Evolutionary conservation across 257 asterid genomes (phyloP).

Genomic region (Asclepias syriaca): DNA sequence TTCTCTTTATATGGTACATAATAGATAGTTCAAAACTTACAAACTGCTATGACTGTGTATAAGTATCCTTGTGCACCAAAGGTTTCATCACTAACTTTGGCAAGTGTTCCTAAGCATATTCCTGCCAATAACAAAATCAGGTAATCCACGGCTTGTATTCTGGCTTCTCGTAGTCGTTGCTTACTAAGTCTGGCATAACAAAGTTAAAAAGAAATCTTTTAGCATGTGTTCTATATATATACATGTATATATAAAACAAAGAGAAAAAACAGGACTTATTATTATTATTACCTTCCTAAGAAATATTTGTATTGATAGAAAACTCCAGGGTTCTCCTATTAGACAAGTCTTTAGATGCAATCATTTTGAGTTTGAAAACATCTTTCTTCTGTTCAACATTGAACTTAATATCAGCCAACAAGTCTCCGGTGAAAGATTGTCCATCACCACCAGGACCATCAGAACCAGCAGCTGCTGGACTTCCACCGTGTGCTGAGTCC

Average conservation of each 20-base stretch:
- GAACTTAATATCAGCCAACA: conserved; percentile 73
- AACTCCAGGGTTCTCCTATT: conserved; percentile 51
- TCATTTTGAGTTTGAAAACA: conserved; percentile 46
- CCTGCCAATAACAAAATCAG: conserved; percentile 85
- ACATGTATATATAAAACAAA: neutral
- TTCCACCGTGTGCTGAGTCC: conserved; percentile 49
- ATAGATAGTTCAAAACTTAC: conserved; percentile 41
- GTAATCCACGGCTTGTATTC: conserved; percentile 75
- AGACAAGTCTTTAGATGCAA: conserved; percentile 57
- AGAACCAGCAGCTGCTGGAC: conserved; percentile 28
- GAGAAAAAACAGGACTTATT: neutral
- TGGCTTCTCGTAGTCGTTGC: conserved; percentile 86
- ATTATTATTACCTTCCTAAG: conserved; percentile 61
- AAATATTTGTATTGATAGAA: conserved; percentile 62
- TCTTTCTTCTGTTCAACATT: conserved; percentile 63
- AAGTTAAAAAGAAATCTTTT: neutral
- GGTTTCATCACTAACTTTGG: conserved; percentile 91
- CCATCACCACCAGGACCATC: conserved; percentile 44
- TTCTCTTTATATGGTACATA: neutral
- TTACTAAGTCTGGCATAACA: conserved; percentile 52
- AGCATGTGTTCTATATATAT: no score
- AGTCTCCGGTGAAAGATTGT: conserved; percentile 61
- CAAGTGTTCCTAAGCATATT: conserved; percentile 81
- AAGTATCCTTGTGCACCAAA: conserved; percentile 82
- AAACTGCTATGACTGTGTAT: conserved; percentile 93